Conservation (phyloP, 1,139 yeast species). For the Candida mesenterica region DNA sequence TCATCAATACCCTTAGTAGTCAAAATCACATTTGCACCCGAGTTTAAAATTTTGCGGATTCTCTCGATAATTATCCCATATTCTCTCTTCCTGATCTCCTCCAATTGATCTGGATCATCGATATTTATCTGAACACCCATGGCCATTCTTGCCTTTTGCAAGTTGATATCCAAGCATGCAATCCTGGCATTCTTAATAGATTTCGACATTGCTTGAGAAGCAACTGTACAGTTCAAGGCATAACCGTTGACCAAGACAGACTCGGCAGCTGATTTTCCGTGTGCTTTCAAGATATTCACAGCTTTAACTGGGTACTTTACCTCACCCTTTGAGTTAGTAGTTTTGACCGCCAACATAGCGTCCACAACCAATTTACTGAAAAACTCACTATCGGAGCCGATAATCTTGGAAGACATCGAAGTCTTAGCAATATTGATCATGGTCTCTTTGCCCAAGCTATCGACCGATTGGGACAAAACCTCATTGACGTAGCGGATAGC, state of each 20-base stretch:
- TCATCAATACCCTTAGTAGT: slow-evolving; percentile 99
- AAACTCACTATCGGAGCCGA: slow-evolving; percentile 93
- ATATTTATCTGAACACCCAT: slow-evolving; percentile 97
- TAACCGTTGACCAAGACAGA: slow-evolving; percentile 88
- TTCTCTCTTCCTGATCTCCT: slow-evolving; percentile 92
- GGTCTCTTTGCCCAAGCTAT: slow-evolving; percentile 78
- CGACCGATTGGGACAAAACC: slow-evolving; percentile 79
- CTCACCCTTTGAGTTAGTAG: slow-evolving; percentile 86
- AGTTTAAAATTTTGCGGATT: slow-evolving; percentile 77
- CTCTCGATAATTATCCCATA: slow-evolving; percentile 88
- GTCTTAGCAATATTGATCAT: slow-evolving; percentile 89
- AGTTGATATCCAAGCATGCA: slow-evolving; percentile 90
- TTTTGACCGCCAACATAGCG: slow-evolving; percentile 92
- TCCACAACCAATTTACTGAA: slow-evolving; percentile 91
- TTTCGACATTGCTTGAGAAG: slow-evolving; percentile 95
- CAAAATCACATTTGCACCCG: slow-evolving; percentile 95
- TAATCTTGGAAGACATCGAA: slow-evolving; percentile 94
- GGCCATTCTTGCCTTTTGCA: slow-evolving; percentile 97
- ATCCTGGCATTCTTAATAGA: slow-evolving; percentile 72
- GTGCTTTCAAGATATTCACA: slow-evolving; percentile 92
- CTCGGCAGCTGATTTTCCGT: slow-evolving; percentile 89
- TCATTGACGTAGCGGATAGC: slow-evolving; percentile 87
- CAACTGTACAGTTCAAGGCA: slow-evolving; percentile 95
- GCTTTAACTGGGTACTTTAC: slow-evolving; percentile 95
- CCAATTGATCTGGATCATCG: slow-evolving; percentile 96